Evolutionary conservation across 1,284 basidiomycete species (phyloP), one percentile per base, ranked within the genome.

Genomic region (Bondarzewia mesenterica): DNA sequence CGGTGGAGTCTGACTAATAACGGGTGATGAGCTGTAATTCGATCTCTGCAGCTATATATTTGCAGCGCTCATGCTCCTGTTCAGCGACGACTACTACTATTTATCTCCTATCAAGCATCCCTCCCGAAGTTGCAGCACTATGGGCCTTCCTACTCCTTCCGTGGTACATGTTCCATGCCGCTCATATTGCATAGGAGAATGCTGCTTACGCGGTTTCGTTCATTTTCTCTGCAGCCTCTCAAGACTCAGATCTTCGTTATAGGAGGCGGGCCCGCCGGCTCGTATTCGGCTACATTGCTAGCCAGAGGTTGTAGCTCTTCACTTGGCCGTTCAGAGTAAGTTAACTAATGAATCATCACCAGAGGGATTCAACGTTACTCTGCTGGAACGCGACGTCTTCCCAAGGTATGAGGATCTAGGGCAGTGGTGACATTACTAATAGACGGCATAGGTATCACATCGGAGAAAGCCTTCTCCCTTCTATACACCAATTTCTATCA

Each of bases 201-300:
- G n/a, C n/a, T n/a, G n/a, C n/a, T n/a, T n/a, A n/a, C n/a, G n/a
- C n/a, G n/a, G n/a, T n/a, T n/a, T n/a, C n/a, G n/a, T n/a, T n/a
- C n/a, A n/a, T n/a, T n/a, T n/a, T n/a, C n/a, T 32, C 29, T 32
- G 8, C 29, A 32, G 29, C 29, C 29, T 15, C 29, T 32, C 29
- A 32, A 32, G 29, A n/a, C 4, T 14, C 27, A 37, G 14, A 15
- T 45, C 16, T 23, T 16, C 12, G 37, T 16, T 36, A 27, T 43
- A 8, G 42, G 42, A n/a, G 42, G 42, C n/a, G 42, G 42, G 8
- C 42, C 42, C 25, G 16, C 42, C 25, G 42, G 42, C 8, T 43
- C 42, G 4, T 43, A 43, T 43, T 23, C 42, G 12, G 42, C 42
- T 14, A 43, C 42, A 23, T 18, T 43, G n/a, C 42, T 43, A 12